Evolutionary conservation across 306 rosid genomes (phyloP), one percentile per base, ranked within the genome.

Genomic region (Fragaria ananassa): DNA sequence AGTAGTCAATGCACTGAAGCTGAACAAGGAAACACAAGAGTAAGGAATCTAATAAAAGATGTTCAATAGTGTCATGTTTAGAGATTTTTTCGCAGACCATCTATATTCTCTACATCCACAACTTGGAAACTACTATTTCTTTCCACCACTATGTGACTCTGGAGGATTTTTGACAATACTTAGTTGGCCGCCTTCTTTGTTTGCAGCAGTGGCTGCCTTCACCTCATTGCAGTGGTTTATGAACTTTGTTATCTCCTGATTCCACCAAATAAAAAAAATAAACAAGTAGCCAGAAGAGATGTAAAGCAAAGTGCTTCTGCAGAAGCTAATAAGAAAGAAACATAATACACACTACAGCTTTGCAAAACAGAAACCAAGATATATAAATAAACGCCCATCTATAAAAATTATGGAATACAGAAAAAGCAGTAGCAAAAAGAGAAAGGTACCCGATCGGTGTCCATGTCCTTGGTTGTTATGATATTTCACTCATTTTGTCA

Each of bases 221-320:
- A 87, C 61, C 85, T 95, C 98, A 65, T 95, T 95, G 90, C 92
- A 89, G 54, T 89, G 85, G 78, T 92, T 92, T 61, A 95, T 92
- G 86, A 95, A 95, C 88, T 95, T 95, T 81, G 96, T 95, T 72
- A 95, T 51, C 81, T 90, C 98, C 97, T 95, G 82, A 56, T 71
- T 86, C 29, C 75, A 74, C 67, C 79, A 67, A 78, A 71, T 8
- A 0, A 25, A 13, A 25, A 13, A 15, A 78, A 74, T 23, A 74
- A 25, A 5, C 15, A 13, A 70, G 31, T 23, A 5, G 3, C 5
- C 70, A 78, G 42, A 23, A 74, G 21, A 53, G 65, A 69, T 27
- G 17, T 25, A 65, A 42, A 62, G 15, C 29, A 29, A 15, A 67
- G 60, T 18, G 46, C 27, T 4, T 54, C 10, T 18, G 8, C 1